Base-by-base conservation (phyloP, 1,284 basidiomycete genomes). In the Trichosporon inkin region DNA sequence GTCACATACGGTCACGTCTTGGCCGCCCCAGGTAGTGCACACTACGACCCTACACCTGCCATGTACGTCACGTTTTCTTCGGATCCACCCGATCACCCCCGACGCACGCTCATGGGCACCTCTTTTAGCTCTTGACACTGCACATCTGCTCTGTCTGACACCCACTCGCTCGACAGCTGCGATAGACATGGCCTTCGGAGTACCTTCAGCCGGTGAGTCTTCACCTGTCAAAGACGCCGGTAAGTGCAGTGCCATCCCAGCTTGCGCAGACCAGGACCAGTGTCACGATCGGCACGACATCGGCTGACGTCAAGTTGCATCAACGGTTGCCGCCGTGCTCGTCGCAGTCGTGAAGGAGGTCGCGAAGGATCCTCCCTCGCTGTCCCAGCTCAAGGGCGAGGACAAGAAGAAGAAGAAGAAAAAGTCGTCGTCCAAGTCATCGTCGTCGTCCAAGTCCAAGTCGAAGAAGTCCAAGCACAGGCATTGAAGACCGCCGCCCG, bases 331-430 rank as follows among this genome's bases (percentile, higher is more conserved):
- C 24, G 44, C 44, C 44, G 44, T 49, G 22, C 22, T 49, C 24
- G 44, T 49, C 22, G 44, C 44, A 22, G 44, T 49, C 24, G 44
- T 32, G 44, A 17, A 32, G 22, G 44, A 49, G 44, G 44, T 49
- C 22, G 44, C 44, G 16, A 49, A 49, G 6, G 44, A 49, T 19
- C 44, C 44, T 6, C 44, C 44, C 5, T 32, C 28, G 28, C 4
- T 32, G 28, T 32, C 28, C 4, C 5, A 4, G 28, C 28, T 32
- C 8, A 32, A 32, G 8, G 28, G 28, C 24, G 44, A 49, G 44
- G 24, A 28, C 24, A 49, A 13, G 44, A 14, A 13, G 24, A 49
- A 49, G 44, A 49, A 49, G 44, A 49, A 49, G 44, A 49, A 49
- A 32, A 49, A 49, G 44, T 13, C 11, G 6, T 49, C 44, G 14